phyloP scores from a whole-genome alignment of 2,329 filamentous ascomycete species.

The Pseudohalonectria lignicola region DNA sequence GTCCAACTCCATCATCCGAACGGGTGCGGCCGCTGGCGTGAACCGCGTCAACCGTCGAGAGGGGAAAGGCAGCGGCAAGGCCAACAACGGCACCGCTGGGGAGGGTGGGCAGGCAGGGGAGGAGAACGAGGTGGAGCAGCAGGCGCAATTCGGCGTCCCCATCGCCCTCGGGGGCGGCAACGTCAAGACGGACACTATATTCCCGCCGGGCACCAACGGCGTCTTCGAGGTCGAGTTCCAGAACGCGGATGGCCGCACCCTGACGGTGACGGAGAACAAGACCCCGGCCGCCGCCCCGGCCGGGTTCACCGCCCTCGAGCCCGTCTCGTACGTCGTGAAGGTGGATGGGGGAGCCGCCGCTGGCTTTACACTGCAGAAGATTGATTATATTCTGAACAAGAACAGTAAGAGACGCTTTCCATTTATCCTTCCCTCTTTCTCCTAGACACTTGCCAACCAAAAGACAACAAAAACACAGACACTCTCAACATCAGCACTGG shows the following conservation, averaged over 20 bases:
- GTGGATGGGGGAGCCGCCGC: conserved; percentile 18
- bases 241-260: conserved; percentile 18
- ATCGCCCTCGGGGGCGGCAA: conserved; percentile 19
- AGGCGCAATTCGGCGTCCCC: conserved; percentile 16
- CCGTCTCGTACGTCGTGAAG: conserved; percentile 21
- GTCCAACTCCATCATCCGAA: background rate
- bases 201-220: conserved; percentile 20
- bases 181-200: conserved; percentile 20
- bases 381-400: conserved; percentile 26
- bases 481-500: conserved; percentile 22
- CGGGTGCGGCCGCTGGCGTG: background rate
- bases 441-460: background rate
- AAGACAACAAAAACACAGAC: conserved; percentile 8
- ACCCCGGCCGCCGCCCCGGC: conserved; percentile 18
- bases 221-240: conserved; percentile 27
- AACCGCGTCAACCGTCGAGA: background rate
- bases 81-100: background rate
- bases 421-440: background rate
- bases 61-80: background rate
- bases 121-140: conserved; percentile 16
- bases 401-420: conserved; percentile 15
- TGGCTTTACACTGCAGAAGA: conserved; percentile 22
- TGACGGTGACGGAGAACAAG: conserved; percentile 24
- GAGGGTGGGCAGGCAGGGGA: conserved; percentile 7
- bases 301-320: conserved; percentile 25